phyloP scores from a whole-genome alignment of 1,139 yeast genomes.

The Saccharomyces pastorianus region DNA sequence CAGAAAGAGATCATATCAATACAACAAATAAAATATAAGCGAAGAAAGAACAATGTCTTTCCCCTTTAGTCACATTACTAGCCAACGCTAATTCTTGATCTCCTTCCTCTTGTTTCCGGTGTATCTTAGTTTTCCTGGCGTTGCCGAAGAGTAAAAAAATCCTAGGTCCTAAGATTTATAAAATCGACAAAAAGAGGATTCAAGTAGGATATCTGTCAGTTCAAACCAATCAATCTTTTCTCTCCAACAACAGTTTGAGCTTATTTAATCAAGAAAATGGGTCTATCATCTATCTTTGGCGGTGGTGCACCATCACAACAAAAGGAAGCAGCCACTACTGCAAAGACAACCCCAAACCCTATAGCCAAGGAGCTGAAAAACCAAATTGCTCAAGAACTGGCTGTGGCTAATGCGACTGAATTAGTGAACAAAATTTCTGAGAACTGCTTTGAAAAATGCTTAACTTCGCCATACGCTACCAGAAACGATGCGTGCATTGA shows the following conservation, averaged over 20 bases:
- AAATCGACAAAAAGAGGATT: background rate
- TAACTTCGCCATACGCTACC: conserved; percentile 40
- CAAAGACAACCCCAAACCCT: conserved; percentile 27
- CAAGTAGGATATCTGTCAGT: background rate
- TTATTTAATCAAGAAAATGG: conserved; percentile 22
- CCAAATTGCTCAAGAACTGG: conserved; percentile 74
- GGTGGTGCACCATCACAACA: conserved; percentile 31
- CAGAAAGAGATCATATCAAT: too few species aligned
- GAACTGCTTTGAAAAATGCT: conserved; percentile 77
- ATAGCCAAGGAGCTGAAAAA: conserved; percentile 56
- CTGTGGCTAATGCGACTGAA: conserved; percentile 83
- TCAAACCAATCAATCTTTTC: background rate
- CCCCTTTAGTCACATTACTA: background rate
- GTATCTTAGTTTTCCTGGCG: background rate
- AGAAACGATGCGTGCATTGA: conserved; percentile 54
- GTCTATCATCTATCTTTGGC: conserved; percentile 38
- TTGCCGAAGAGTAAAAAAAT: background rate
- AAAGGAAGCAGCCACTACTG: conserved; percentile 22
- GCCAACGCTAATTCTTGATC: background rate
- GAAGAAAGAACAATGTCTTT: background rate
- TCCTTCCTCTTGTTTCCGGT: background rate
- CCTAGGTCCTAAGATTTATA: background rate
- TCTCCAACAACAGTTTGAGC: background rate
- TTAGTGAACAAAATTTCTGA: conserved; percentile 80
- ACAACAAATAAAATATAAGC: too few species aligned